Evolutionary conservation across 495 filamentous ascomycete genomes (phyloP), one percentile per base, ranked within the genome.

Genomic region (Podospora fimiseda): DNA sequence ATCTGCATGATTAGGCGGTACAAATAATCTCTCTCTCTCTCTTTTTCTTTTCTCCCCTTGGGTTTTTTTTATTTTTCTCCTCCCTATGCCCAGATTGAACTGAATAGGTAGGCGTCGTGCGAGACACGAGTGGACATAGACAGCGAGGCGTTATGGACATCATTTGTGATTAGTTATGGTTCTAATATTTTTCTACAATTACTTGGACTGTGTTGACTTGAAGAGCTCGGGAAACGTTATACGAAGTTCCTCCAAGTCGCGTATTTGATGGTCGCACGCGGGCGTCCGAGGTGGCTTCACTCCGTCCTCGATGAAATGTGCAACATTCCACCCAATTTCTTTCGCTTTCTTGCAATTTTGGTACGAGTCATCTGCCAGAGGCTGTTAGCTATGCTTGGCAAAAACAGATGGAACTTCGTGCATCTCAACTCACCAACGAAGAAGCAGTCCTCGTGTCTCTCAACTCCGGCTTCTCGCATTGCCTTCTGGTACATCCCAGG

Each of bases 401-500:
- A 18, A 5, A 41, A 46, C 20, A 6, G 36, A 36, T 0, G 5
- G 1, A 6, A 5, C 13, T 7, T 0, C 2, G 50, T 2, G n/a
- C 7, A 9, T 9, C 0, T 19, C 14, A n/a, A 59, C 85, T 59
- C 74, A 89, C 88, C 88, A 57, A 96, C 88, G 69, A 96, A 96
- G 57, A 82, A 94, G 67, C 89, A 94, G 38, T 84, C 71, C 43
- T 82, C 77, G 16, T 61, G 61, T 30, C 72, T 74, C 21, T 75
- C 71, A 1, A 80, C 80, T 2, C 77, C 79, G 0, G 86, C 84
- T 51, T 90, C 80, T 49, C 57, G 72, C 76, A 81, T 81, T n/a
- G 76, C 92, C 71, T 91, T 94, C 22, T 78, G 80, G 64, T 82
- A 96, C 90, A 96, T 94, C 38, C 82, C 83, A 50, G 71, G 69